Base-by-base conservation (phyloP, 225 moss, liverwort and hornwort genomes). In the Asterella californica region DNA sequence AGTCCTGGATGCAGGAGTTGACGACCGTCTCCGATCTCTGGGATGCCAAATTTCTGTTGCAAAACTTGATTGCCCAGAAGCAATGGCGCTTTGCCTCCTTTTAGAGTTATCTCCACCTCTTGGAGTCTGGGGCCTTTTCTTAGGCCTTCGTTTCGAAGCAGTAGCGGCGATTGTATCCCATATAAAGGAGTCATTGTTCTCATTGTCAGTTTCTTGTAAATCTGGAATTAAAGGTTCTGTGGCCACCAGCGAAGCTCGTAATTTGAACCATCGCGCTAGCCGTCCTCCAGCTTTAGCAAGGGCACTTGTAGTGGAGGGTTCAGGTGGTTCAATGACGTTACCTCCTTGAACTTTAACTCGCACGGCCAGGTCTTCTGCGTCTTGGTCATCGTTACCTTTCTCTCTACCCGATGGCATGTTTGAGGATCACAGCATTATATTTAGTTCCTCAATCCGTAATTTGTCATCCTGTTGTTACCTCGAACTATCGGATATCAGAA, bases 401-500 rank as follows among this genome's bases (percentile, higher is more conserved):
- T 38, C 76, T 57, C 42, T 60, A 60, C 38, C 25, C 34, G 75
- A 54, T 57, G 76, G 76, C 76, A 76, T 61, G 62, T 60, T 76
- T 19, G 42, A 76, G 36, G 15, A 55, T 38, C 12, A 76, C 10
- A n/a, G 76, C 45, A 25, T 59, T 17, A 62, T 76, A 19, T 38
- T 61, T 27, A 17, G 24, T 38, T 9, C 36, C 27, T 10, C 19
- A 2, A 24, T 42, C 60, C 76, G 9, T 60, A 53, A 32, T 8
- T 2, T 15, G 11, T 72, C 27, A n/a, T 74, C 1, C 73, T 15
- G 12, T 21, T 69, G 67, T 38, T 37, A 10, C 24, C 19, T 21
- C 10, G 6, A 15, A 19, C 15, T 15, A 19, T 30, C 34, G 67
- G 67, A 34, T 15, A 0, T 67, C 37, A 15, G 36, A 36, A 4